A percentile compares a stretch with the other conserved stretches of the same genome.
These are phyloP conservation scores for Neonectria punicea DNA, from an alignment of 2,329 filamentous ascomycete species.

Conservation along the genomic window DNA sequence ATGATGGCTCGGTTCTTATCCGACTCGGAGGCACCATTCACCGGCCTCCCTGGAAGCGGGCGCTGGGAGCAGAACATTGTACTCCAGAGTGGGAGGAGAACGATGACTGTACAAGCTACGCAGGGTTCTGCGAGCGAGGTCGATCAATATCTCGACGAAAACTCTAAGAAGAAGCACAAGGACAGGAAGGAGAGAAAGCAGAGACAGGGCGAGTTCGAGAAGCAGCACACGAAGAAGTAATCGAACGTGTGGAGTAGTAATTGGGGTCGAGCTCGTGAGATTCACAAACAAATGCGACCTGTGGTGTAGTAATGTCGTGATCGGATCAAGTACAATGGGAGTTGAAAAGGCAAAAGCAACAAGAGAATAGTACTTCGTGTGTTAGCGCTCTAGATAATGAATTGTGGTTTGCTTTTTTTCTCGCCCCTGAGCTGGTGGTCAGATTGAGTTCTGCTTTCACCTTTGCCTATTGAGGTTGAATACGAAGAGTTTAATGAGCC, in stretches of 20 bases:
- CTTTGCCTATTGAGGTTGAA: neutral
- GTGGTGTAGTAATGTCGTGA: neutral
- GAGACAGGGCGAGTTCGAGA: neutral
- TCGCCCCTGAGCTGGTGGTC: neutral
- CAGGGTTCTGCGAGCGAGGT: neutral
- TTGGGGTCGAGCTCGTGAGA: neutral
- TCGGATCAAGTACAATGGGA: neutral
- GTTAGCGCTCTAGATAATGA: neutral
- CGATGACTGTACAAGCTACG: neutral
- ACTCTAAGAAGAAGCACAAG: neutral
- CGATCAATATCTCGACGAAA: neutral
- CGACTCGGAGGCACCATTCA: neutral
- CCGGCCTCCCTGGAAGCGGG: neutral
- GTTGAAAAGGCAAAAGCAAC: neutral
- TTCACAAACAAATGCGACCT: neutral
- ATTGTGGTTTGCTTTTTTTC: neutral
- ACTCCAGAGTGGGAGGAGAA: neutral
- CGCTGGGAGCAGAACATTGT: neutral
- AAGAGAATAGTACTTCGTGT: neutral
- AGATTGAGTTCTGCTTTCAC: neutral
- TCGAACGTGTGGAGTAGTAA: neutral
- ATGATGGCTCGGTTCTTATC: slow-evolving; percentile 1
- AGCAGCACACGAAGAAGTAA: neutral
- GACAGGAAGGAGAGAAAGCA: neutral
- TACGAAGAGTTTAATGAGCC: neutral